These are phyloP conservation scores for Sporothrix phasma DNA, from an alignment of 2,329 filamentous ascomycete species.

Conservation along the genomic window DNA sequence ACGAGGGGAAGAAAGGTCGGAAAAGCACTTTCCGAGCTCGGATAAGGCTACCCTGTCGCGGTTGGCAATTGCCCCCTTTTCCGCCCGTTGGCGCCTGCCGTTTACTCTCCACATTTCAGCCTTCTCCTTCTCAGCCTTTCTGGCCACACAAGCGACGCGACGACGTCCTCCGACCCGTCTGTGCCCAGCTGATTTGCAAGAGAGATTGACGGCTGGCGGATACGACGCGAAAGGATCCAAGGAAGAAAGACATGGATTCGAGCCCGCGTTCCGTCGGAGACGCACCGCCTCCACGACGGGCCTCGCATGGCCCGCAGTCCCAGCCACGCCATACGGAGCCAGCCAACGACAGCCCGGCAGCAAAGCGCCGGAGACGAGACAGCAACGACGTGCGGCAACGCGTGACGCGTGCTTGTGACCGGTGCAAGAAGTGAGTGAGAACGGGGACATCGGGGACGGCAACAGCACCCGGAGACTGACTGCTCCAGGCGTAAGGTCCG, in stretches of 20 bases:
- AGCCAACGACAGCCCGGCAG: background rate
- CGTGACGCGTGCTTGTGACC: conserved; percentile 11
- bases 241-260: background rate
- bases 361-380: conserved; percentile 7
- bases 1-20: background rate
- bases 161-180: background rate
- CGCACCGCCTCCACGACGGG: background rate
- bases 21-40: conserved; percentile 1
- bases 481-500: conserved; percentile 9
- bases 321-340: background rate
- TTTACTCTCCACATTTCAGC: background rate
- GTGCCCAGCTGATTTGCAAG: background rate
- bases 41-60: background rate
- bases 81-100: background rate
- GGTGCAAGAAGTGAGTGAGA: conserved; percentile 6
- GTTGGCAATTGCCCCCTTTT: background rate
- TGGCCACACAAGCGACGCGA: background rate
- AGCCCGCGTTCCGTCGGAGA: background rate
- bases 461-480: background rate
- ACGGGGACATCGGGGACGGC: background rate
- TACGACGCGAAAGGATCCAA: background rate
- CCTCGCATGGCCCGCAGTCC: background rate
- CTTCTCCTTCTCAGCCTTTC: background rate
- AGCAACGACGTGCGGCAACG: background rate
- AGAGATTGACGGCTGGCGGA: background rate